Percentiles rank a stretch among this genome's conserved stretches.
These are phyloP conservation scores for Oehlia diaphana DNA, from an alignment of 192 early-diverging fungal species.

Conservation along the genomic window DNA sequence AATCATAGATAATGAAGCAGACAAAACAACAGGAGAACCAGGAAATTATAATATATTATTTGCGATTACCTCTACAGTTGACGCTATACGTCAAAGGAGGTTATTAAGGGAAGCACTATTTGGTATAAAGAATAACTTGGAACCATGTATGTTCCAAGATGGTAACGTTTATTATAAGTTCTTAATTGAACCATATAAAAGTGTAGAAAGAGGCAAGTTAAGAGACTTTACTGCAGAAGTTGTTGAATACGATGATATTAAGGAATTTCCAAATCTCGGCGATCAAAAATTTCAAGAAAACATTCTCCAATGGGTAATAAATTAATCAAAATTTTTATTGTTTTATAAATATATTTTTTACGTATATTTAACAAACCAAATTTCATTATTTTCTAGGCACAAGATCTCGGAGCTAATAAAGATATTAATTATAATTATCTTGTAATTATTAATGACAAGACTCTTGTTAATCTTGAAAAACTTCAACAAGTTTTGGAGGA, in stretches of 20 bases:
- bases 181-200: constrained; percentile 37
- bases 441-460: constrained; percentile 37
- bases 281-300: constrained; percentile 24
- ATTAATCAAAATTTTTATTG: not conserved
- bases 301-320: constrained; percentile 37
- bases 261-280: constrained; percentile 31
- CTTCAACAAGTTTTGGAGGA: constrained; percentile 32
- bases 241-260: constrained; percentile 54
- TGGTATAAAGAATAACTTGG: constrained; percentile 54
- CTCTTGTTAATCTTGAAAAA: constrained; percentile 36
- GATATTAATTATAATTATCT: constrained; percentile 47
- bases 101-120: constrained; percentile 55
- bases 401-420: not conserved
- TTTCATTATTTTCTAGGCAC: not conserved
- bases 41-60: constrained; percentile 48
- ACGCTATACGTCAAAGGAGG: constrained; percentile 40
- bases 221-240: constrained; percentile 46
- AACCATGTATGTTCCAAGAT: constrained; percentile 49
- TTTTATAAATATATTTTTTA: too few relatives aligned
- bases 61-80: constrained; percentile 45
- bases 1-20: too few relatives aligned
- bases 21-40: not conserved
- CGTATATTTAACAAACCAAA: not conserved
- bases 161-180: constrained; percentile 49
- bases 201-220: constrained; percentile 17